phyloP scores from a whole-genome alignment of 2,329 filamentous ascomycete genomes.

The Aureobasidium uvarum region DNA sequence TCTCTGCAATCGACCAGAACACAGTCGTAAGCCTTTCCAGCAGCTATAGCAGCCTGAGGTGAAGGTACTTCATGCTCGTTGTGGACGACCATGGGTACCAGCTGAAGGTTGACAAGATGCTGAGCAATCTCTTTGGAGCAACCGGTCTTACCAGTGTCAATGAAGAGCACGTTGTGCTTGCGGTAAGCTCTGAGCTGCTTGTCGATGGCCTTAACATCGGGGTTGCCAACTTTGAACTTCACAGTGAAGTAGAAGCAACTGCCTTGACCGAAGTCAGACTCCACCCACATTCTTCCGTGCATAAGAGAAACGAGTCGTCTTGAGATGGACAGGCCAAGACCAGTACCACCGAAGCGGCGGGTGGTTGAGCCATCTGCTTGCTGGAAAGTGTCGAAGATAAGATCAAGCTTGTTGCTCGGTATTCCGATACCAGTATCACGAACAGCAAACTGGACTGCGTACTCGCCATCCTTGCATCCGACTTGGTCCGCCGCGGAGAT shows the following conservation, averaged over 20 bases:
- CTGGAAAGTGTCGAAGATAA: slow-evolving; percentile 99
- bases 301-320: slow-evolving; percentile 93
- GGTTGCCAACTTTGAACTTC: slow-evolving; percentile 77
- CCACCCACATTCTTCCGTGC: slow-evolving; percentile 95
- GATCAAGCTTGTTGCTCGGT: slow-evolving; percentile 86
- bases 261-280: slow-evolving; percentile 84
- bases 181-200: slow-evolving; percentile 87
- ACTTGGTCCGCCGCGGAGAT: slow-evolving; percentile 70
- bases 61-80: slow-evolving; percentile 66
- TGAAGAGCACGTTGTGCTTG: slow-evolving; percentile 88
- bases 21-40: slow-evolving; percentile 77
- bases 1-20: slow-evolving; percentile 94
- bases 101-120: slow-evolving; percentile 75
- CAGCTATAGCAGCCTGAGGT: slow-evolving; percentile 51
- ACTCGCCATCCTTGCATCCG: slow-evolving; percentile 69
- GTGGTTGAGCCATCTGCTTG: slow-evolving; percentile 97
- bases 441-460: slow-evolving; percentile 93
- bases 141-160: slow-evolving; percentile 83
- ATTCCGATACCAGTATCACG: slow-evolving; percentile 97
- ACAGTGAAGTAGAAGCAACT: slow-evolving; percentile 98
- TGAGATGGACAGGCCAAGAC: slow-evolving; percentile 89
- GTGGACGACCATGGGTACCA: slow-evolving; percentile 81
- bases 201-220: slow-evolving; percentile 73
- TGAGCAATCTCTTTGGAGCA: slow-evolving; percentile 71
- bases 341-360: slow-evolving; percentile 91